phyloP scores from a whole-genome alignment of 1,284 basidiomycete genomes.

The Coniophora puteana region DNA sequence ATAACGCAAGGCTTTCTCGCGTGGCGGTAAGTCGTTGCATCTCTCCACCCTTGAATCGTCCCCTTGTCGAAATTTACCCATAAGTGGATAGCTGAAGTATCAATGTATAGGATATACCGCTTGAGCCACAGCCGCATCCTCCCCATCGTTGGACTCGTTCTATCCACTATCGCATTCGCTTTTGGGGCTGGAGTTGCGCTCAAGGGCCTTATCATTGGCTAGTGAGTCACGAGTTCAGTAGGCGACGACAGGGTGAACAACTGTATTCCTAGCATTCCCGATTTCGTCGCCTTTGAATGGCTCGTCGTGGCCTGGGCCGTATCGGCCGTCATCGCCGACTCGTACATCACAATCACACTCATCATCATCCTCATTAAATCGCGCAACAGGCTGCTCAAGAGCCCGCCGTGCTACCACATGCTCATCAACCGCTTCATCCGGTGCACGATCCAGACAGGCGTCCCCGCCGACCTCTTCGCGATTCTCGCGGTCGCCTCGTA shows the following conservation, averaged over 20 bases:
- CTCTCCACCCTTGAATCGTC: too few relatives aligned
- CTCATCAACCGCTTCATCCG: slow-evolving; percentile 21
- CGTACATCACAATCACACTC: slow-evolving; percentile 17
- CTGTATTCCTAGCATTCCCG: slow-evolving; percentile 7
- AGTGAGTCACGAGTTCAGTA: slow-evolving; percentile 9
- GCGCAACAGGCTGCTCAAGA: slow-evolving; percentile 14
- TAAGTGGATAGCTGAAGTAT: too few relatives aligned
- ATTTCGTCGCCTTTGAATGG: slow-evolving; percentile 11
- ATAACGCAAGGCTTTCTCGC: slow-evolving; percentile 24
- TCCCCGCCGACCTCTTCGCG: slow-evolving; percentile 21
- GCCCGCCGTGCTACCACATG: slow-evolving; percentile 16
- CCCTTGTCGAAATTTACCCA: too few relatives aligned
- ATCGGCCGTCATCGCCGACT: slow-evolving; percentile 15
- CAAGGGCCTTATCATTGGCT: slow-evolving; percentile 18
- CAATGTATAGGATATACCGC: too few relatives aligned
- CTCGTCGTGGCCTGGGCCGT: slow-evolving; percentile 19
- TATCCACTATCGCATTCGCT: slow-evolving; percentile 12
- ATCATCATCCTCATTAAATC: slow-evolving; percentile 10
- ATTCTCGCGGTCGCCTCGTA: slow-evolving; percentile 13
- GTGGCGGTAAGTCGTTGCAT: slow-evolving; percentile 25
- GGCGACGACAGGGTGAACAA: neutral
- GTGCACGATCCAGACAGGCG: slow-evolving; percentile 22
- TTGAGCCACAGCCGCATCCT: slow-evolving; percentile 9
- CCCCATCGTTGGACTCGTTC: slow-evolving; percentile 11
- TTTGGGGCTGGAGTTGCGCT: slow-evolving; percentile 17